A percentile compares a stretch with the other conserved stretches of the same genome.
Conservation (phyloP, 441 rosid genomes). For the Adansonia grandidieri region DNA sequence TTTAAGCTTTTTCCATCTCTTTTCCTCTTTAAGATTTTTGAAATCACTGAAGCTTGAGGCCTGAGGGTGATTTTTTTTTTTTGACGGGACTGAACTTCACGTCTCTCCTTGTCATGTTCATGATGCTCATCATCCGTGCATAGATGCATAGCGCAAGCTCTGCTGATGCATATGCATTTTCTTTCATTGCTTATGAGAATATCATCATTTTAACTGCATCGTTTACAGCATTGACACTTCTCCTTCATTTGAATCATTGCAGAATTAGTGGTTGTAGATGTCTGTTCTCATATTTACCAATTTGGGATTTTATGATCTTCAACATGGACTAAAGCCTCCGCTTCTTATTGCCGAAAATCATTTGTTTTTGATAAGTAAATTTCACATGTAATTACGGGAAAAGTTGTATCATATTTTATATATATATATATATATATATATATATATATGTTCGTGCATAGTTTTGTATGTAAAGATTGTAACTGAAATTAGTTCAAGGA, state of each 20-base stretch:
- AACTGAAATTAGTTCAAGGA: constrained; percentile 43
- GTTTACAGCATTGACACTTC: not conserved
- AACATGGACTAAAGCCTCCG: constrained; percentile 25
- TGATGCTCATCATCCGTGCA: not conserved
- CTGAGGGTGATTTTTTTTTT: not conserved
- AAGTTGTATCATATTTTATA: constrained; percentile 42
- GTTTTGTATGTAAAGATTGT: constrained; percentile 53
- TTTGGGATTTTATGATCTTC: constrained; percentile 31
- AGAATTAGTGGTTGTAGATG: constrained; percentile 46
- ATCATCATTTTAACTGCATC: not conserved
- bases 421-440: not conserved
- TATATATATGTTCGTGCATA: constrained; percentile 7
- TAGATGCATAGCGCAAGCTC: not conserved
- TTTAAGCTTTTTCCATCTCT: not conserved
- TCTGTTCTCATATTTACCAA: constrained; percentile 36
- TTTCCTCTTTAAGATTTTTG: not conserved
- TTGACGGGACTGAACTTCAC: not conserved
- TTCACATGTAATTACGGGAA: constrained; percentile 10
- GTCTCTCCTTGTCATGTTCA: not conserved
- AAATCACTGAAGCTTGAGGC: not conserved
- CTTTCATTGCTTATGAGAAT: constrained; percentile 1
- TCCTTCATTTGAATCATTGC: constrained; percentile 31
- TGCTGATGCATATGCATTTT: constrained; percentile 2
- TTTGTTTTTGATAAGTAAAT: constrained; percentile 20
- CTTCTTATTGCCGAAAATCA: constrained; percentile 17